These are phyloP conservation scores for Jaenimonas drosophilae DNA, from an alignment of 208 protist species.

Conservation along the genomic window DNA sequence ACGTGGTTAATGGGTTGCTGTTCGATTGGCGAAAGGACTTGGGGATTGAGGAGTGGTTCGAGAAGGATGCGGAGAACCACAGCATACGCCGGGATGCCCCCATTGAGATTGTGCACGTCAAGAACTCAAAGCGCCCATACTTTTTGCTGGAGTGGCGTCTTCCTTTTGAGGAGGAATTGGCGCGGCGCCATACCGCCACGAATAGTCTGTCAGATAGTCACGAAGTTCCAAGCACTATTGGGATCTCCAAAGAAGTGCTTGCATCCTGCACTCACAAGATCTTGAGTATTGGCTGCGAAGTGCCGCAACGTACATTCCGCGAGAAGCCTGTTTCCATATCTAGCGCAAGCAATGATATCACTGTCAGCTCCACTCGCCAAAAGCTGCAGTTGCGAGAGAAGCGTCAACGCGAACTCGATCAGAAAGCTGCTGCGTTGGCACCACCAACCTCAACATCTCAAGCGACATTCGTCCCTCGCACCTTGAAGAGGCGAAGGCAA, in stretches of 20 bases:
- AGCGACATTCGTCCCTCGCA: too few species aligned
- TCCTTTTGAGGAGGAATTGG: constrained; percentile 22
- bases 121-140: constrained; percentile 60
- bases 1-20: constrained; percentile 71
- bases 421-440: constrained; percentile 2
- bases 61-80: too few species aligned
- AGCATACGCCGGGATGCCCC: constrained; percentile 33
- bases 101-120: constrained; percentile 59
- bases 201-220: too few species aligned
- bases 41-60: constrained; percentile 31
- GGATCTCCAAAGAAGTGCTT: too few species aligned
- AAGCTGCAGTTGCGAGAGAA: constrained; percentile 53
- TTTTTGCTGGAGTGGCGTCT: constrained; percentile 74
- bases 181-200: constrained; percentile 15
- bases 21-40: constrained; percentile 25
- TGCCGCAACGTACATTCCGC: constrained; percentile 26
- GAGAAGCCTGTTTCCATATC: constrained; percentile 36
- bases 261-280: not conserved
- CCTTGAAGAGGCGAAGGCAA: too few species aligned
- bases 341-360: constrained; percentile 28
- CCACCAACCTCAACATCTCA: not conserved
- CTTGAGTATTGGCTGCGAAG: too few species aligned
- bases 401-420: constrained; percentile 4
- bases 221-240: too few species aligned
- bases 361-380: constrained; percentile 24